Percentiles rank a stretch among this genome's conserved stretches.
Evolutionary conservation across 176 grass and related monocot species (phyloP).

Genomic region (Musa beccarii): DNA sequence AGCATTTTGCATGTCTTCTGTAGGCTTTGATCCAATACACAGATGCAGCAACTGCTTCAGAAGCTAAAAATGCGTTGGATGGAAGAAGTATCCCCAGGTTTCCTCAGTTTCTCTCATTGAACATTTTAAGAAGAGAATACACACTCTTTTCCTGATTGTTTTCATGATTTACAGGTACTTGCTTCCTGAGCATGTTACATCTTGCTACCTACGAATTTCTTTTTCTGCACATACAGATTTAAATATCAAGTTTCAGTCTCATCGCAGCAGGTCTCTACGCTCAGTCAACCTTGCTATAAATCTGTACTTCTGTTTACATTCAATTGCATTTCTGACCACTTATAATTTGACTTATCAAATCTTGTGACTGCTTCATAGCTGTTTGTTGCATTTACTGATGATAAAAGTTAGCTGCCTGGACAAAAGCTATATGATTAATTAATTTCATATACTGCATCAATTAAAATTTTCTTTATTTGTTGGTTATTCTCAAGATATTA

Average conservation of each 20-base stretch:
- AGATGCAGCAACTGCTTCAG: constrained; percentile 72
- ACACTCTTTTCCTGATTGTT: constrained; percentile 16
- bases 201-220: constrained; percentile 64
- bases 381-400: background rate
- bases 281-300: background rate
- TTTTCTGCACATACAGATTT: constrained; percentile 89
- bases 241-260: constrained; percentile 96
- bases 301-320: background rate
- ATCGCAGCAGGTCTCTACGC: constrained; percentile 59
- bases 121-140: background rate
- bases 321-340: background rate
- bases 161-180: constrained; percentile 50
- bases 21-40: constrained; percentile 87
- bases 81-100: constrained; percentile 98
- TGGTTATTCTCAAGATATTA: too few relatives aligned
- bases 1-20: background rate
- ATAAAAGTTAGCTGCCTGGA: background rate
- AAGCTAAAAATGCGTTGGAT: constrained; percentile 84
- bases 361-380: background rate
- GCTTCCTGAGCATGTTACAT: constrained; percentile 64
- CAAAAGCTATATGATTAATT: too few relatives aligned
- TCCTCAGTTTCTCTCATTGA: constrained; percentile 15
- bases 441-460: too few relatives aligned
- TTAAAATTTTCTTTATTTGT: too few relatives aligned
- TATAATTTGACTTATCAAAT: background rate